These are phyloP conservation scores for Plasmodium malariae DNA, from an alignment of 169 alveolate species.

Conservation along the genomic window DNA sequence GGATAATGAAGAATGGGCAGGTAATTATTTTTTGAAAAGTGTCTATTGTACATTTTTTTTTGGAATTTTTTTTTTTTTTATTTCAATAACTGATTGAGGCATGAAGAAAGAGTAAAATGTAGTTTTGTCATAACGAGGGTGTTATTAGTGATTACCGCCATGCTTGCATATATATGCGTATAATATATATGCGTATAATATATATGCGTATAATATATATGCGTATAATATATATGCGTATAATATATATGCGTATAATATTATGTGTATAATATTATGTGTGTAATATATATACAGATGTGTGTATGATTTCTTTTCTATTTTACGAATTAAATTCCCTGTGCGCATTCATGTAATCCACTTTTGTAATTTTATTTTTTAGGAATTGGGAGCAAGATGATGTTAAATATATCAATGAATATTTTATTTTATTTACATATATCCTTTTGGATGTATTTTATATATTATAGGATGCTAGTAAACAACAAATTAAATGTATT, in stretches of 20 bases:
- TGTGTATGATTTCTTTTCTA: not conserved
- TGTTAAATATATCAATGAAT: slow-evolving; percentile 81
- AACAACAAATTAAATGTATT: slow-evolving; percentile 86
- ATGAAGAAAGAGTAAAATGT: not conserved
- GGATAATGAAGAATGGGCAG: slow-evolving; percentile 89
- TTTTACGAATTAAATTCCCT: too few relatives aligned
- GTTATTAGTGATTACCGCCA: too few relatives aligned
- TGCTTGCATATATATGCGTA: too few relatives aligned
- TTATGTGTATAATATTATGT: too few relatives aligned
- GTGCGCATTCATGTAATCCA: too few relatives aligned
- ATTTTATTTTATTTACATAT: slow-evolving; percentile 80
- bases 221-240: too few relatives aligned
- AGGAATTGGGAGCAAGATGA: slow-evolving; percentile 86
- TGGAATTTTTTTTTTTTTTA: not conserved
- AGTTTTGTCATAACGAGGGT: too few relatives aligned
- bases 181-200: too few relatives aligned
- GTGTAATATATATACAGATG: too few relatives aligned
- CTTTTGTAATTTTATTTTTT: not conserved
- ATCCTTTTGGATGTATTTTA: slow-evolving; percentile 83
- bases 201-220: too few relatives aligned
- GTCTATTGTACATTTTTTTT: not conserved
- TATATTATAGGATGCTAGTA: slow-evolving; percentile 80
- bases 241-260: too few relatives aligned
- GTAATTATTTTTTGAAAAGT: slow-evolving; percentile 12
- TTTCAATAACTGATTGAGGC: not conserved